Conservation (phyloP, 768 basidiomycete genomes). For the Cyclocybe aegerita region DNA sequence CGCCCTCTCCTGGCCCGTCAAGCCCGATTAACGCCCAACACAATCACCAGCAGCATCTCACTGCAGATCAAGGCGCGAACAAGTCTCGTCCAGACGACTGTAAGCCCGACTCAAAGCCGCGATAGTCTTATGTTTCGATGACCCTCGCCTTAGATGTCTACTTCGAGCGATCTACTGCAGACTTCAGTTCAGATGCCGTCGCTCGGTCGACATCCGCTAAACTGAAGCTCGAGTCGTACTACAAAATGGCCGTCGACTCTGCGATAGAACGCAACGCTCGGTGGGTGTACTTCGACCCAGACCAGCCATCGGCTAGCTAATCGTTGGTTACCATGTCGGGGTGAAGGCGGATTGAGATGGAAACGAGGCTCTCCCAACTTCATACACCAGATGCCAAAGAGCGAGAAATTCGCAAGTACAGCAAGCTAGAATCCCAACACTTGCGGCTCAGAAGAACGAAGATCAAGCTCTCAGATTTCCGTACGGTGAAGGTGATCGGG, state of each 20-base stretch:
- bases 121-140: slow-evolving; percentile 3
- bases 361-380: slow-evolving; percentile 78
- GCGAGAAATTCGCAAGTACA: slow-evolving; percentile 83
- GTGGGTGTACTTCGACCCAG: slow-evolving; percentile 37
- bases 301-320: neutral
- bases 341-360: slow-evolving; percentile 82
- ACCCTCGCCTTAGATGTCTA: slow-evolving; percentile 72
- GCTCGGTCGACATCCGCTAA: slow-evolving; percentile 92
- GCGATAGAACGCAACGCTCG: slow-evolving; percentile 95
- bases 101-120: slow-evolving; percentile 19
- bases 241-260: slow-evolving; percentile 96
- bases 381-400: slow-evolving; percentile 81
- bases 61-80: slow-evolving; percentile 34
- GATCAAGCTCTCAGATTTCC: slow-evolving; percentile 90
- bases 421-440: slow-evolving; percentile 85
- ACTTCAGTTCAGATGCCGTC: slow-evolving; percentile 83
- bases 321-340: neutral
- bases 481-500: slow-evolving; percentile 97
- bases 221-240: slow-evolving; percentile 95
- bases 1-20: slow-evolving; percentile 37
- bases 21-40: slow-evolving; percentile 28
- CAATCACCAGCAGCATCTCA: slow-evolving; percentile 32
- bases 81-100: slow-evolving; percentile 46
- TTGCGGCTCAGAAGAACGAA: slow-evolving; percentile 91
- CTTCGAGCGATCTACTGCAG: slow-evolving; percentile 83